Base-by-base conservation (phyloP, 108 stramenopile species). In the Skeletonema potamos region DNA sequence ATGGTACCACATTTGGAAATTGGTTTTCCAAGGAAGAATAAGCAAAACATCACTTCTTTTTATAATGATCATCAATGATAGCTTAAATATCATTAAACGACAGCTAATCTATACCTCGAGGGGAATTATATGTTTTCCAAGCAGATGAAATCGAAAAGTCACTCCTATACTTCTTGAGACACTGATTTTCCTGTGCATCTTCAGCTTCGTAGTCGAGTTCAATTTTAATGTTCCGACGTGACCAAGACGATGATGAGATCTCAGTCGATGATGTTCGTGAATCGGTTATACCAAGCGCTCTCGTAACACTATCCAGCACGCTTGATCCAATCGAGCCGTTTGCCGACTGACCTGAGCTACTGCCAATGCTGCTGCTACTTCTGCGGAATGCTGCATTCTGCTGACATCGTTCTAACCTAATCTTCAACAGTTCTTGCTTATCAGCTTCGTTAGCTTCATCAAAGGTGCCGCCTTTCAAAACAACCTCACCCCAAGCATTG, bases 11-110 rank as follows among this genome's bases (percentile, higher is more conserved):
- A 15, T 89, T 86, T 59, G 94, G 94, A 37, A 77, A 70, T 30
- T 96, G 91, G 93, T 86, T 86, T 61, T 85, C 82, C 62, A 86
- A 86, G 57, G 68, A 85, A 6, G 81, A 86, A 46, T 77, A 58
- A 65, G 41, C 61, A 62, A 51, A 51, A 51, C 22, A 51, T 34
- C 34, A 34, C 7, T 34, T 6, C 4, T 6, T 34, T 34, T 34
- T 34, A 34, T 34, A 7, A 34, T 34, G 4, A 24, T 20, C 8
- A 22, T 22, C 1, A 51, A 51, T 24, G 48, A 41, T 15, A 15
- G 4, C 39, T 41, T 41, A 41, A 41, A 41, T n/a, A 41, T n/a
- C 15, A 41, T 0, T 37, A 37, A 37, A 10, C 36, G 36, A 37
- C 36, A 12, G 6, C 44, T 46, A 46, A 46, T 46, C 44, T 17